Evolutionary conservation across 257 asterid genomes (phyloP), one percentile per base, ranked within the genome.

Genomic region (Petunia axillaris): DNA sequence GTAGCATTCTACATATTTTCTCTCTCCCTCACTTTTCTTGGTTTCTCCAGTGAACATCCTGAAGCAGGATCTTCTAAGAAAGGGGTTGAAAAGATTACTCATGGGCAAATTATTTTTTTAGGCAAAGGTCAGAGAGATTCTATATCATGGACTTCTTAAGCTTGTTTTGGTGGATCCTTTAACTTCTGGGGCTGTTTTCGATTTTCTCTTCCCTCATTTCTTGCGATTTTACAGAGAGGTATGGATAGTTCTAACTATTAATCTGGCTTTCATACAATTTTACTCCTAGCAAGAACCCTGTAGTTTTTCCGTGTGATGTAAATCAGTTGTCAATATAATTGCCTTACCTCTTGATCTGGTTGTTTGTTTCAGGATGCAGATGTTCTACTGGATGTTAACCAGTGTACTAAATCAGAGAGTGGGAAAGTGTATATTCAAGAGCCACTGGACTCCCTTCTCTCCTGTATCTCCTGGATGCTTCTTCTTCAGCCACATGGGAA

Each of bases 361-460:
- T 36, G 35, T 71, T 50, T 36, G 14, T 73, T 85, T 85, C 85
- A 93, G 97, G 95, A 92, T 87, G 84, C 91, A 58, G 93, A 87
- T 48, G 64, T 85, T 81, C 91, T 77, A 58, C 79, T 92, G 89
- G 85, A 79, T 75, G 80, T 91, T 65, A 86, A 84, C 82, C 89
- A 82, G 67, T 93, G 96, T 75, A 73, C 90, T 83, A 93, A 90
- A 88, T 85, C 67, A 78, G 97, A 91, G 62, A 80, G 81, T 46
- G 93, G 93, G 67, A 91, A 84, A 79, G 74, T 81, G 83, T 85
- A 82, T 81, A 87, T 92, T 83, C 94, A 87, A 88, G 98, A 93
- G 85, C 98, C 98, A 3, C 67, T 93, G 68, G 98, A 91, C 86
- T 87, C 89, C 90, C 93, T 93, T 89, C 91, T 93, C 81, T 93